Conservation (phyloP, 805 yeast species). For the Blastobotrys chiropterorum region DNA sequence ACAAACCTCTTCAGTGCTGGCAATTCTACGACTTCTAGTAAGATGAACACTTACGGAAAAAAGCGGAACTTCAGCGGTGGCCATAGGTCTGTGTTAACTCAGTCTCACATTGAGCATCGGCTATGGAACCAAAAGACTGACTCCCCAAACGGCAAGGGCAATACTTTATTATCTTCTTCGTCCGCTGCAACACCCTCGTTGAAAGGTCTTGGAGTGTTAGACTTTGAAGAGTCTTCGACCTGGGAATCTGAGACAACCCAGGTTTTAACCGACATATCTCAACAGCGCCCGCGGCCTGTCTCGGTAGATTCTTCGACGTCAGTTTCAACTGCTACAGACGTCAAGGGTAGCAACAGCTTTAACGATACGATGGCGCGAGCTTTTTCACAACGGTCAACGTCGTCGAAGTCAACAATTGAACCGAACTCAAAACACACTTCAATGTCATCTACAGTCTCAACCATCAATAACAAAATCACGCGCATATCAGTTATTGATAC, state of each 20-base stretch:
- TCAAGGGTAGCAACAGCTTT: background rate
- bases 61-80: conserved; percentile 11
- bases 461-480: conserved; percentile 7
- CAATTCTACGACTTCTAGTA: background rate
- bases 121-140: conserved; percentile 15
- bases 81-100: conserved; percentile 13
- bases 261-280: conserved; percentile 9
- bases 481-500: background rate
- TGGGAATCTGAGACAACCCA: conserved; percentile 20
- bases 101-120: conserved; percentile 14
- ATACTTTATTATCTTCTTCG: background rate
- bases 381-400: conserved; percentile 10
- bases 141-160: background rate
- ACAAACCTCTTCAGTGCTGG: background rate
- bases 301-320: conserved; percentile 6
- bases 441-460: conserved; percentile 13
- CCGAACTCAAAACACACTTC: conserved; percentile 8
- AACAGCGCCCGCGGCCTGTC: conserved; percentile 7
- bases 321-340: background rate
- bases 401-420: conserved; percentile 17
- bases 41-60: conserved; percentile 14
- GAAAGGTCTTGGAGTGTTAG: conserved; percentile 14
- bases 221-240: conserved; percentile 9
- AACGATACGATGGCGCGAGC: conserved; percentile 2
- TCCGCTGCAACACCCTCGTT: background rate